Conservation (phyloP, 2,329 filamentous ascomycete genomes). For the Ambrosiella cleistominuta region DNA sequence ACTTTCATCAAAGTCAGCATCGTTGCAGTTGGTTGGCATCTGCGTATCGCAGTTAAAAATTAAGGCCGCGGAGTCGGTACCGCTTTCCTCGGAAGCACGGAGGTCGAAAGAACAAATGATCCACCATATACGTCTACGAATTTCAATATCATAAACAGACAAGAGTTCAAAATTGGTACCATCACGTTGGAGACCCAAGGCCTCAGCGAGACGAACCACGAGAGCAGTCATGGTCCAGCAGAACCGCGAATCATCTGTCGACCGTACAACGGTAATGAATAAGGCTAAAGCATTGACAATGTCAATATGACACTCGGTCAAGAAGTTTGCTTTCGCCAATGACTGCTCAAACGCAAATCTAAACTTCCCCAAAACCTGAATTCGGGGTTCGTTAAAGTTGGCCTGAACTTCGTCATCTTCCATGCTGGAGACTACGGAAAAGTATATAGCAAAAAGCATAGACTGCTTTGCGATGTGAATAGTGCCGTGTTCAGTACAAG, state of each 20-base stretch:
- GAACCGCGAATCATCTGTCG: conserved; percentile 32
- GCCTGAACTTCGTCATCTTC: conserved; percentile 38
- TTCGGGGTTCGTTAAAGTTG: conserved; percentile 28
- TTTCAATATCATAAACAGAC: conserved; percentile 40
- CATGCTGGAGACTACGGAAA: conserved; percentile 38
- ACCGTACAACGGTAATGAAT: conserved; percentile 33
- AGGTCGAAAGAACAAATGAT: conserved; percentile 39
- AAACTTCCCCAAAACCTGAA: conserved; percentile 29
- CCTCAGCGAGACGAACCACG: conserved; percentile 39
- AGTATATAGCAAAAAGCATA: conserved; percentile 46
- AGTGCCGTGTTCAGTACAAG: conserved; percentile 32
- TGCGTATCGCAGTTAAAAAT: conserved; percentile 27
- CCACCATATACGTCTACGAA: conserved; percentile 44
- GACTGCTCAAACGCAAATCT: conserved; percentile 39
- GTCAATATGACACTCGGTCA: conserved; percentile 37
- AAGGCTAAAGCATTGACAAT: conserved; percentile 41
- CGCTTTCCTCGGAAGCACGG: conserved; percentile 35
- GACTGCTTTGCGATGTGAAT: conserved; percentile 43
- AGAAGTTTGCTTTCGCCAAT: conserved; percentile 38
- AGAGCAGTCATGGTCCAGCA: conserved; percentile 44
- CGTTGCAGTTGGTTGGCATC: conserved; percentile 33
- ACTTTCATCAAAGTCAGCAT: conserved; percentile 28
- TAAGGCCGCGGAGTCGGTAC: conserved; percentile 23
- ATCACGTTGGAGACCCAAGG: conserved; percentile 43
- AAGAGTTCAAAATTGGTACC: conserved; percentile 29